A percentile compares a stretch with the other conserved stretches of the same genome.
Conservation (phyloP, 2,329 filamentous ascomycete species). For the Colletotrichum sp. region DNA sequence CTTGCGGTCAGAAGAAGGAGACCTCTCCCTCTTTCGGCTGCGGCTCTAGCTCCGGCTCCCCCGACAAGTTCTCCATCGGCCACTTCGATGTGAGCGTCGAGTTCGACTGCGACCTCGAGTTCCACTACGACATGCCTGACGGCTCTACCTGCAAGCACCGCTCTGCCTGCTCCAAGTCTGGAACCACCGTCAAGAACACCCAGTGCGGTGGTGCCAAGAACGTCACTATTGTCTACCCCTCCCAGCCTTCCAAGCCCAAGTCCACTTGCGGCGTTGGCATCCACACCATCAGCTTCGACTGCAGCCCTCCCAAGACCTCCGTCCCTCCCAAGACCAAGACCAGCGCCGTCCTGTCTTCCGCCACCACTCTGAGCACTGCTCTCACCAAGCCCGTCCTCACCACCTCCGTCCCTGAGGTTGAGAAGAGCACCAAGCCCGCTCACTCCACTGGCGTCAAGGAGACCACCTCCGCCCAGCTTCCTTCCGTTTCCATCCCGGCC, state of each 20-base stretch:
- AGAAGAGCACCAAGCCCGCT: slow-evolving; percentile 22
- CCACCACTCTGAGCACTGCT: slow-evolving; percentile 19
- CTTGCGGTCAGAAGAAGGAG: slow-evolving; percentile 48
- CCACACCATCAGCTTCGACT: slow-evolving; percentile 79
- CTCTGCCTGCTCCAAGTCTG: slow-evolving; percentile 68
- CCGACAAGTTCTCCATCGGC: slow-evolving; percentile 74
- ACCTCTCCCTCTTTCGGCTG: slow-evolving; percentile 65
- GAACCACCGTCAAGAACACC: slow-evolving; percentile 77
- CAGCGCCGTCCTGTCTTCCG: background rate
- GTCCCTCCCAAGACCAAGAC: slow-evolving; percentile 17
- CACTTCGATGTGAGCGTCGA: slow-evolving; percentile 76
- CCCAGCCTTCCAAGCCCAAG: slow-evolving; percentile 62
- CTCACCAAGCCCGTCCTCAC: slow-evolving; percentile 22
- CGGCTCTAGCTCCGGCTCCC: slow-evolving; percentile 41
- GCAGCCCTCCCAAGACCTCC: slow-evolving; percentile 38
- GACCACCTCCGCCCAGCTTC: background rate
- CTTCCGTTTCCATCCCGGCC: slow-evolving; percentile 5
- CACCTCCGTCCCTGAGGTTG: slow-evolving; percentile 20
- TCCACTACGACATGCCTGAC: slow-evolving; percentile 87
- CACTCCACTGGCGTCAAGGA: slow-evolving; percentile 14
- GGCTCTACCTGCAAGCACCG: slow-evolving; percentile 83
- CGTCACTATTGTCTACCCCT: slow-evolving; percentile 71
- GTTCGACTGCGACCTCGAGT: slow-evolving; percentile 80
- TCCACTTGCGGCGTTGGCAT: slow-evolving; percentile 74
- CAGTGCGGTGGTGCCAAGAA: slow-evolving; percentile 92